phyloP scores from a whole-genome alignment of 169 alveolate species.

The Plasmodium yoelii region DNA sequence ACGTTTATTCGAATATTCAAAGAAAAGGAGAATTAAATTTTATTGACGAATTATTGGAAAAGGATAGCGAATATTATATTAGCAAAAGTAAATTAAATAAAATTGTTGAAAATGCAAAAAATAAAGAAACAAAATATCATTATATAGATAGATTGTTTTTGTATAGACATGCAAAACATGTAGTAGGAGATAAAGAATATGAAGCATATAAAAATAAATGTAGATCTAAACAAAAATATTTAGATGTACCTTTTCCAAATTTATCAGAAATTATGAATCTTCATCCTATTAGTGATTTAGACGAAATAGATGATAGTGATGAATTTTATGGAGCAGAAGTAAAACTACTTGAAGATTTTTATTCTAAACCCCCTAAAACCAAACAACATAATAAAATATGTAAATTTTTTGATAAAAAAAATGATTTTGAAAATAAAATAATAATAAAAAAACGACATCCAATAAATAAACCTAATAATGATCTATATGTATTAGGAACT shows the following conservation, averaged over 20 bases:
- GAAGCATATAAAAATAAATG: constrained; percentile 43
- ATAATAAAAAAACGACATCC: not conserved
- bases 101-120: constrained; percentile 62
- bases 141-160: constrained; percentile 66
- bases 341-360: constrained; percentile 33
- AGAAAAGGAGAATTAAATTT: constrained; percentile 66
- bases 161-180: constrained; percentile 71
- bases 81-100: constrained; percentile 56
- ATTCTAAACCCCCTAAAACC: not conserved
- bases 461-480: constrained; percentile 4
- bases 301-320: constrained; percentile 57
- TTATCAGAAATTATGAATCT: constrained; percentile 55
- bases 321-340: constrained; percentile 73
- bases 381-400: not conserved
- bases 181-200: constrained; percentile 57
- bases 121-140: constrained; percentile 66
- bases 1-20: constrained; percentile 42
- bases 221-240: constrained; percentile 29
- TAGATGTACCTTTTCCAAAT: constrained; percentile 69
- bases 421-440: not conserved
- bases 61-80: constrained; percentile 45
- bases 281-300: constrained; percentile 30
- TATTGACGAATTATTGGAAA: constrained; percentile 41
- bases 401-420: not conserved
- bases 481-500: not conserved